A percentile compares a stretch with the other conserved stretches of the same genome.
These are phyloP conservation scores for Vicia villosa DNA, from an alignment of 306 rosid genomes.

Conservation along the genomic window DNA sequence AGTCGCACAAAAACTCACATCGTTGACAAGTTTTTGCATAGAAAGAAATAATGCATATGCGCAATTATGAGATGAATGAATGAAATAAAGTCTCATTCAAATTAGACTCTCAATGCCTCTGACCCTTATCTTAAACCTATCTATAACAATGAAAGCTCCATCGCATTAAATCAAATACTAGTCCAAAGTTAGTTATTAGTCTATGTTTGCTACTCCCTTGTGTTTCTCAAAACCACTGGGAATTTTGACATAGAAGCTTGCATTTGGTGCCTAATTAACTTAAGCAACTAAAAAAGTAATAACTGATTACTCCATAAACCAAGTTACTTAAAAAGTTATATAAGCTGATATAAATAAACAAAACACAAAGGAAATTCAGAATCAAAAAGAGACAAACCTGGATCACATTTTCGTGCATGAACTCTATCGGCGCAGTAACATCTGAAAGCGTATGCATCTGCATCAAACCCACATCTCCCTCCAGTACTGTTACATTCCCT, in stretches of 20 bases:
- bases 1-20: not conserved
- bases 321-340: not conserved
- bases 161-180: not conserved
- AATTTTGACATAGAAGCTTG: too few species aligned
- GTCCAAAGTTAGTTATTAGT: not conserved
- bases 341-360: not conserved
- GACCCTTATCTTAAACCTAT: not conserved
- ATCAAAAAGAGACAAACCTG: conserved; percentile 43
- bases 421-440: conserved; percentile 61
- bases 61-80: not conserved
- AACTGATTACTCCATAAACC: not conserved
- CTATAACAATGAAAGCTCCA: not conserved
- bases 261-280: not conserved
- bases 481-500: conserved; percentile 20
- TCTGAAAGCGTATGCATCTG: not conserved
- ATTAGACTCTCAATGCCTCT: not conserved
- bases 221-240: not conserved
- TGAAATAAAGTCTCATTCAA: not conserved
- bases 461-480: conserved; percentile 61
- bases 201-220: too few species aligned
- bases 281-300: not conserved
- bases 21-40: not conserved
- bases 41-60: not conserved
- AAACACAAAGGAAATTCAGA: not conserved
- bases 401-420: conserved; percentile 50